Evolutionary conservation across 2,329 filamentous ascomycete species (phyloP), one percentile per base, ranked within the genome.

Genomic region (Trichoderma sp.): DNA sequence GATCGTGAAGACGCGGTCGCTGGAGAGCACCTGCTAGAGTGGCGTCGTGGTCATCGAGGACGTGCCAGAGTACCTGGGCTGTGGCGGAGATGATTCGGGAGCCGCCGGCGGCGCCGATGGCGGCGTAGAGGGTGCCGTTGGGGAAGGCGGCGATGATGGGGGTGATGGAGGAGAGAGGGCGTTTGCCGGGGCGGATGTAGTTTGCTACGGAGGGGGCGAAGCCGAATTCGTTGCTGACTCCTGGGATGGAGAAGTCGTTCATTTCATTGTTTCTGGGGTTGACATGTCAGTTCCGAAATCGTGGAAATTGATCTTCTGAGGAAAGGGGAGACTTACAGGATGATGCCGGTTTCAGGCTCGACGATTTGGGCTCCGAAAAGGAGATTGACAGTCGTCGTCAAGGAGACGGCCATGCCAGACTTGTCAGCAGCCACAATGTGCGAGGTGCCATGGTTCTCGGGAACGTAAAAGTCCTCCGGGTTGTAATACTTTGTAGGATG

Each of bases 311-410:
- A 9, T 51, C n/a, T n/a, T 5, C 11, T 2, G 5, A 1, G 56
- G 11, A 4, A n/a, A 6, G 32, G 32, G 63, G 11, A 1, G 6
- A 4, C 80, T 71, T 78, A 83, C 82, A 97, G 89, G 70, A 97
- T 93, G 72, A 97, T 87, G 21, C 95, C 95, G 0, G 94, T 95
- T 76, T 91, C 87, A 0, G 94, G 93, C 1, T 95, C 92, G 82
- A 97, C 89, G 74, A 97, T 81, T 24, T 90, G 86, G 32, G 90
- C 91, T 60, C 95, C 95, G 76, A 97, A 98, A 3, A 96, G 86
- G 5, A 96, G 85, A 81, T 98, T 98, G 71, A 98, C 85, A 0
- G 95, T 98, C 1, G 94, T 96, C 0, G 95, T 98, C 14, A 94
- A 86, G 1, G 92, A 92, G 43, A 97, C 87, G 2, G 94, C 90